phyloP scores from a whole-genome alignment of 805 yeast species.

The Ogataea angusta region DNA sequence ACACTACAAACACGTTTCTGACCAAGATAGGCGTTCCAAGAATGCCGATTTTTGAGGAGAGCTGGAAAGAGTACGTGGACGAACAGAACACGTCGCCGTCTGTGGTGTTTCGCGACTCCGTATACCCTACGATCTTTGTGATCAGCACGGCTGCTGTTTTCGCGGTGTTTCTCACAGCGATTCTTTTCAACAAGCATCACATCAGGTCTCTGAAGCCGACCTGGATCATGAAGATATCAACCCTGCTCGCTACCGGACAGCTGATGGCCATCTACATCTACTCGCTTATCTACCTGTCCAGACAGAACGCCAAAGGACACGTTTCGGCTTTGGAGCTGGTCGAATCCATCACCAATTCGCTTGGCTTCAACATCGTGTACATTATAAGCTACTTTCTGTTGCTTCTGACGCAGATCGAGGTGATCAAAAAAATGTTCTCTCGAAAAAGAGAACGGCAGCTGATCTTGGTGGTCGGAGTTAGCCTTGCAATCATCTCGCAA shows the following conservation, averaged over 20 bases:
- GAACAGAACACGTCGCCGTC: slow-evolving; percentile 35
- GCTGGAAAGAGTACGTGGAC: slow-evolving; percentile 47
- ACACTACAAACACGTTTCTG: slow-evolving; percentile 18
- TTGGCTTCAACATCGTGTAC: slow-evolving; percentile 53
- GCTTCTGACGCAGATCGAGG: slow-evolving; percentile 68
- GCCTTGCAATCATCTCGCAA: slow-evolving; percentile 54
- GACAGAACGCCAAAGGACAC: slow-evolving; percentile 45
- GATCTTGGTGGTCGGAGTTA: slow-evolving; percentile 55
- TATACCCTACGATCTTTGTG: slow-evolving; percentile 61
- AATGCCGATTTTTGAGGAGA: slow-evolving; percentile 41
- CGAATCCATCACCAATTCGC: slow-evolving; percentile 40
- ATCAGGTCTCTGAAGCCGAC: slow-evolving; percentile 55
- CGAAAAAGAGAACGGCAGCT: slow-evolving; percentile 66
- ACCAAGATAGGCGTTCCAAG: slow-evolving; percentile 22
- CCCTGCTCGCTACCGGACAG: slow-evolving; percentile 52
- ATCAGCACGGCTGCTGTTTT: slow-evolving; percentile 63
- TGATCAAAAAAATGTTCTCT: slow-evolving; percentile 62
- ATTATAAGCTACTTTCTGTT: slow-evolving; percentile 54
- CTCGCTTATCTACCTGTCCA: slow-evolving; percentile 43
- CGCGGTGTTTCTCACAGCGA: slow-evolving; percentile 57
- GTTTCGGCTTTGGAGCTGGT: slow-evolving; percentile 44
- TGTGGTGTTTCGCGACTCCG: slow-evolving; percentile 42
- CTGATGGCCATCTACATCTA: slow-evolving; percentile 48
- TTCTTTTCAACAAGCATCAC: slow-evolving; percentile 58
- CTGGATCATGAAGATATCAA: slow-evolving; percentile 45